Conservation (phyloP, 2,329 filamentous ascomycete species). For the Sporothrix sp. region DNA sequence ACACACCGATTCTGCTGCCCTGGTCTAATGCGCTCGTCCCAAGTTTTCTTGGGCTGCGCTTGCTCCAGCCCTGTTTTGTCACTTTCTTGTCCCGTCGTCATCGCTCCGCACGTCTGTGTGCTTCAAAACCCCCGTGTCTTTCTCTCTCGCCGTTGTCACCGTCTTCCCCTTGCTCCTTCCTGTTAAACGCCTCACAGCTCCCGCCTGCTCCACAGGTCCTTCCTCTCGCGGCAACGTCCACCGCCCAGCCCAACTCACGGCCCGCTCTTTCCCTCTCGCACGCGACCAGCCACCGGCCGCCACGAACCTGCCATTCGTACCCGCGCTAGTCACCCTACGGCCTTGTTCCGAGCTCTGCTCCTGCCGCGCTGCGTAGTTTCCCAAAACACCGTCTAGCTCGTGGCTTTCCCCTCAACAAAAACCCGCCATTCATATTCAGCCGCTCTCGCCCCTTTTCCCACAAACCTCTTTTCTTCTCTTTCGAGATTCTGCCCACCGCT, state of each 20-base stretch:
- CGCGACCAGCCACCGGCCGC: not conserved
- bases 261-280: not conserved
- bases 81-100: not conserved
- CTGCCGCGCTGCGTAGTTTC: not conserved
- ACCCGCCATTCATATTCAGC: not conserved
- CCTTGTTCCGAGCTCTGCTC: not conserved
- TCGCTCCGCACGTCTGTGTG: not conserved
- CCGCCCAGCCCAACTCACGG: not conserved
- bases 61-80: not conserved
- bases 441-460: not conserved
- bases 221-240: slow-evolving; percentile 1
- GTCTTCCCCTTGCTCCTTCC: too few species aligned
- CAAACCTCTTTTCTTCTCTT: not conserved
- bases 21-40: too few species aligned
- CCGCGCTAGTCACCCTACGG: not conserved
- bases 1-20: not conserved
- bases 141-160: not conserved
- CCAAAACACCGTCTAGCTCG: not conserved
- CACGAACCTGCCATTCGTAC: not conserved
- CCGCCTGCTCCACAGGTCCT: not conserved
- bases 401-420: not conserved
- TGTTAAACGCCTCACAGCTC: too few species aligned
- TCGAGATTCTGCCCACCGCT: not conserved
- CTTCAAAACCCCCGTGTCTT: not conserved
- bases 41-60: not conserved